Evolutionary conservation across 2,329 filamentous ascomycete species (phyloP), one percentile per base, ranked within the genome.

Genomic region (Sporothrix curviconia): DNA sequence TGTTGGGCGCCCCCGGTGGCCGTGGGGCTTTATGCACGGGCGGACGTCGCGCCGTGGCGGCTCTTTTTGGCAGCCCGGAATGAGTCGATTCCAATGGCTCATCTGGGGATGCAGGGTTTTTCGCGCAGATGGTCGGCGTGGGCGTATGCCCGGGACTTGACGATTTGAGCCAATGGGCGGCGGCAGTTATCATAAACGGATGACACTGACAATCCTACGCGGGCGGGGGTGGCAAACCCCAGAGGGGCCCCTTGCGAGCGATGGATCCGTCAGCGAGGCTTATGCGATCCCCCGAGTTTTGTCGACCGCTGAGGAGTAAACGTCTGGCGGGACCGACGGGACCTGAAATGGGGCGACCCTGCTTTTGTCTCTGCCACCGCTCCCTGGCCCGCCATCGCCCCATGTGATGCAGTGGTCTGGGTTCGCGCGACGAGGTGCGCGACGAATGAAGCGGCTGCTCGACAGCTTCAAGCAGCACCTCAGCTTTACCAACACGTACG

Each of bases 391-490:
- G 39, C 81, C 80, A 1, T 75, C 77, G 1, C 68, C 73, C 2
- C 72, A 74, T 53, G 78, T 81, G 40, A 77, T 84, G 72, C 66
- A 68, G 60, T n/a, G 70, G 70, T 4, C 56, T 66, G 43, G 66
- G 66, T 9, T 65, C 64, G 22, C 63, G 67, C 12, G 64, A 66
- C 3, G 59, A 63, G 0, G 70, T 77, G 4, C 67, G 73, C 12
- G 68, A 70, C 6, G 71, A 76, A 70, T 76, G 7, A 70, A 73
- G 14, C 66, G 70, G 8, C 71, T 78, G 17, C 64, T 78, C 15
- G 66, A 66, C 36, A 68, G 67, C 39, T 71, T 72, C 60, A 63
- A 66, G 51, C 66, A 69, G 55, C 69, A 71, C 57, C 62, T 71
- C 9, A 65, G 65, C 37, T 68, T 68, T 47, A 65, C 68, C 17